Evolutionary conservation across 2,329 filamentous ascomycete genomes (phyloP), one percentile per base, ranked within the genome.

Genomic region (Ceratocystis papillata): DNA sequence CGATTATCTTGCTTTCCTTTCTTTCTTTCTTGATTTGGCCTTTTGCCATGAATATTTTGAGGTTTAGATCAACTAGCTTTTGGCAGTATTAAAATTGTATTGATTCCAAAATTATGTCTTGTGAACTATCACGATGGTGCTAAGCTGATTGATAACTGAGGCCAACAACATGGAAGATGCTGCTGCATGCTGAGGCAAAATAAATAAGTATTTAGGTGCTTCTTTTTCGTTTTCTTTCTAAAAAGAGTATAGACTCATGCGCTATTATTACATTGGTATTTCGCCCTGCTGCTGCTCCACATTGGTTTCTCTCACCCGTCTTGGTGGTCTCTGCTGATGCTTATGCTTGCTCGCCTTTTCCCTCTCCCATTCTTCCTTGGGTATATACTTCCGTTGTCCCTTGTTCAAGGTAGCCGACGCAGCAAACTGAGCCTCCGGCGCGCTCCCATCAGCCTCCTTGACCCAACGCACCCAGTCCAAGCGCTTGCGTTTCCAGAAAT

Each of bases 391-490:
- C 7, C 41, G 22, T 28, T 63, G 48, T 17, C 63, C 63, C 25
- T 46, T 50, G n/a, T 65, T 65, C 5, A 50, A 20, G 60, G 60
- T 63, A 1, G 66, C 66, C 61, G 25, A 50, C 44, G 64, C 57
- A 12, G 66, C 66, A 61, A 62, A 65, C 53, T 45, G 22, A 15
- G 48, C 60, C 30, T 67, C 66, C 6, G 63, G 66, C n/a, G 59
- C 66, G 8, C 57, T 53, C 4, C 66, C 66, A 28, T 67, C 66
- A 6, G 50, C 60, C 50, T 82, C 81, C 73, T 81, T 83, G 68
- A 79, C 79, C 80, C 81, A 84, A 2, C 75, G 71, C 68, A 82
- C 80, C 83, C 83, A 85, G 62, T 84, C 82, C 17, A 75, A 73
- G 62, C 78, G 73, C 53, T 79, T 75, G 61, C 79, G 79, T 71